Evolutionary conservation across 805 yeast species (phyloP), one percentile per base, ranked within the genome.

Genomic region (Teunomyces pallodes): DNA sequence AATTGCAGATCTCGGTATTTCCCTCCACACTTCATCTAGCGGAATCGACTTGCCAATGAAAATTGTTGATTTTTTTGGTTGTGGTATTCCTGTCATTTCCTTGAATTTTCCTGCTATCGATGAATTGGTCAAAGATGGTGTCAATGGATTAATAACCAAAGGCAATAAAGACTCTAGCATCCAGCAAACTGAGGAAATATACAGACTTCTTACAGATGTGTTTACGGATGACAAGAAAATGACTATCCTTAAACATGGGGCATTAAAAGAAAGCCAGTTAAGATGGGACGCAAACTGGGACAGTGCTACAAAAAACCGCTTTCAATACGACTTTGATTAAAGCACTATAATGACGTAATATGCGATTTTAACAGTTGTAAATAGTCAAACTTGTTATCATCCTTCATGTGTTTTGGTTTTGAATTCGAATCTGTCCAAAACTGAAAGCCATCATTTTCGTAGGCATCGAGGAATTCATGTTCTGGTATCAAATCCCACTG

Each of bases 41-140:
- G 99, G 99, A 0, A 75, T 87, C 48, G 99, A 94, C 60, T 75
- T 94, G 49, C 99, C 99, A 0, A 94, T 94, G 99, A 94, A 94
- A 65, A 87, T 94, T 31, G 85, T 92, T 5, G 99, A 94, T 60
- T 83, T 92, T 79, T 91, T 92, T 72, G 99, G 99, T 0, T 87
- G 94, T 54, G 98, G 98, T 0, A 71, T 94, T 9, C 99, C 99
- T 1, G 97, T 90, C 0, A 72, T 91, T 2, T 81, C 96, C 0
- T 72, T 91, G 49, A 71, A 76, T 32, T 94, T 89, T 62, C 82
- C 86, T 0, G 92, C 96, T 1, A 76, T 92, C 10, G 72, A 73
- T 5, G 99, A 94, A 62, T 70, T 94, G 39, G 92, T 94, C 1
- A 71, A 77, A 41, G 79, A 84, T 42, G 79, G 79, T 1, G 71